Evolutionary conservation across 768 basidiomycete species (phyloP).

Genomic region (Mycena galericulata): DNA sequence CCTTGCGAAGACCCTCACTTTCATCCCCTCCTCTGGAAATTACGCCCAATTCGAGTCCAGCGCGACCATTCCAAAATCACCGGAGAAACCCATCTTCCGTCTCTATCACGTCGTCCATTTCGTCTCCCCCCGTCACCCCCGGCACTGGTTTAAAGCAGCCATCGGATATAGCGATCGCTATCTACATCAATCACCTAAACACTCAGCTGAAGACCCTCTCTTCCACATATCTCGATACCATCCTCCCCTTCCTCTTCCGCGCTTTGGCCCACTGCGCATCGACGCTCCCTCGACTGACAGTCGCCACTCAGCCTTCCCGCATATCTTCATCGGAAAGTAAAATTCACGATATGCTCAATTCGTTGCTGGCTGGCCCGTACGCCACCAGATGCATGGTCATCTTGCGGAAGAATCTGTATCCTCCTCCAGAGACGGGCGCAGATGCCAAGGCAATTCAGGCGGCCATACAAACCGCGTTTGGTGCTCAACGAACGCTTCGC

Average conservation of each 20-base stretch:
- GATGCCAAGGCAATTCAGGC: constrained; percentile 41
- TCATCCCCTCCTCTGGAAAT: constrained; percentile 49
- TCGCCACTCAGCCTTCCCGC: constrained; percentile 55
- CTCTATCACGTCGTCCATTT: constrained; percentile 59
- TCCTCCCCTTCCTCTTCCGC: constrained; percentile 82
- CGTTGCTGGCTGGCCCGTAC: constrained; percentile 74
- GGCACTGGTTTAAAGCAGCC: constrained; percentile 56
- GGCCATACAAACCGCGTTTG: constrained; percentile 61
- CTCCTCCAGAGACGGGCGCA: constrained; percentile 50
- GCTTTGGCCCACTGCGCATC: constrained; percentile 73
- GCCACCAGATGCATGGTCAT: constrained; percentile 73
- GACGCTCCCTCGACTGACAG: constrained; percentile 75
- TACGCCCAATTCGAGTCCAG: constrained; percentile 43
- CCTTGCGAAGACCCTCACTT: constrained; percentile 37
- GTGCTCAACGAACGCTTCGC: constrained; percentile 72
- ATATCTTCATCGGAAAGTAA: constrained; percentile 61
- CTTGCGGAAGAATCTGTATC: constrained; percentile 69
- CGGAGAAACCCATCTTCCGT: constrained; percentile 72
- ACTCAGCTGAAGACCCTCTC: constrained; percentile 71
- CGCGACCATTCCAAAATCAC: constrained; percentile 53
- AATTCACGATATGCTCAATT: constrained; percentile 66
- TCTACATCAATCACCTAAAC: constrained; percentile 75
- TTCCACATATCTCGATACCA: constrained; percentile 61
- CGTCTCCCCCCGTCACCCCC: constrained; percentile 44
- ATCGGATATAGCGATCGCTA: constrained; percentile 70